Conservation (phyloP, 768 basidiomycete species). For the Pulveroboletus sp. region DNA sequence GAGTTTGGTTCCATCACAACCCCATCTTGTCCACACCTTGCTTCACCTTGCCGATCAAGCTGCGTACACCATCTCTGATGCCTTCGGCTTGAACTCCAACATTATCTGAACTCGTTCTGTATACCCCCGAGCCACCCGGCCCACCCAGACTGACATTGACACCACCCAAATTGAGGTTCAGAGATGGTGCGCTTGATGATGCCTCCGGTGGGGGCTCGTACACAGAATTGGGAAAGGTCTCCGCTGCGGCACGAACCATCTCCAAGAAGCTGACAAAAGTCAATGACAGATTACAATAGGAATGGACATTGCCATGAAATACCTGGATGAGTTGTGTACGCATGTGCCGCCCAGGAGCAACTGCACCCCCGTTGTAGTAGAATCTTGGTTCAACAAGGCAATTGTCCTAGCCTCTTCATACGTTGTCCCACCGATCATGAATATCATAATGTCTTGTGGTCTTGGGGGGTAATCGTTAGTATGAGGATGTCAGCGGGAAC, state of each 20-base stretch:
- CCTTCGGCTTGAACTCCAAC: slow-evolving; percentile 81
- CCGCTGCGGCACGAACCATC: slow-evolving; percentile 76
- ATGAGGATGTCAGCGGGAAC: neutral
- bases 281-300: neutral
- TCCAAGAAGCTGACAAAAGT: slow-evolving; percentile 65
- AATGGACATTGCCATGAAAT: slow-evolving; percentile 18
- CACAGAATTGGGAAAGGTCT: slow-evolving; percentile 56
- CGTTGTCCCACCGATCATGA: slow-evolving; percentile 94
- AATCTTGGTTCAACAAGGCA: slow-evolving; percentile 82
- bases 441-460: slow-evolving; percentile 93
- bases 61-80: slow-evolving; percentile 82
- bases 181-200: slow-evolving; percentile 63
- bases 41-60: slow-evolving; percentile 83
- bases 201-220: slow-evolving; percentile 77
- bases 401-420: slow-evolving; percentile 92
- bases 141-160: slow-evolving; percentile 96
- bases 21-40: slow-evolving; percentile 69
- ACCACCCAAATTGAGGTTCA: slow-evolving; percentile 88
- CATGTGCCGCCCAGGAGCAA: slow-evolving; percentile 91
- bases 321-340: slow-evolving; percentile 93
- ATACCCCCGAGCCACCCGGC: slow-evolving; percentile 74
- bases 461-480: slow-evolving; percentile 36
- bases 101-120: slow-evolving; percentile 71
- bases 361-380: slow-evolving; percentile 58
- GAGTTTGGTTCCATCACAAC: slow-evolving; percentile 14